A percentile compares a stretch with the other conserved stretches of the same genome.
Conservation (phyloP, 768 basidiomycete genomes). For the Russula olivacea region DNA sequence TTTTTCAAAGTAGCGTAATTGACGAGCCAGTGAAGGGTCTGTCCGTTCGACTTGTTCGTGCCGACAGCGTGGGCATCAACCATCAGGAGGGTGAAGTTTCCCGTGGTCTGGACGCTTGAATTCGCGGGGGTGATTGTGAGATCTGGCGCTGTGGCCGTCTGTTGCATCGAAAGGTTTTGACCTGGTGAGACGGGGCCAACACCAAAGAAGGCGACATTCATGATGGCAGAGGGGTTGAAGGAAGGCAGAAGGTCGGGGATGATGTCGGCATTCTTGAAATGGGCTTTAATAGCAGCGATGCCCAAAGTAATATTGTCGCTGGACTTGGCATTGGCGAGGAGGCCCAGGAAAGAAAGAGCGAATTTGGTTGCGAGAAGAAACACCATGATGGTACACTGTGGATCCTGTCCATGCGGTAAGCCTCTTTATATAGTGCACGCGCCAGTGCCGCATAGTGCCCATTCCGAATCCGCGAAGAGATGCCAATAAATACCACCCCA, state of each 20-base stretch:
- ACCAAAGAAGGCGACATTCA: slow-evolving; percentile 47
- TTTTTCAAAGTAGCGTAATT: slow-evolving; percentile 52
- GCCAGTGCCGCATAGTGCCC: too few species aligned
- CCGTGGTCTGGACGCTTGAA: slow-evolving; percentile 40
- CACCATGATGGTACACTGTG: too few species aligned
- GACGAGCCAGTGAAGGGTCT: slow-evolving; percentile 77
- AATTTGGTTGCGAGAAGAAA: too few species aligned
- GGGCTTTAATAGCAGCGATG: slow-evolving; percentile 58
- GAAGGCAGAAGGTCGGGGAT: slow-evolving; percentile 54
- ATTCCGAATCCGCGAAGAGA: too few species aligned
- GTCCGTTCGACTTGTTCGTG: slow-evolving; percentile 48
- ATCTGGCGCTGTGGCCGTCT: slow-evolving; percentile 48
- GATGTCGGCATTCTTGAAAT: slow-evolving; percentile 57
- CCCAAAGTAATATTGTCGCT: slow-evolving; percentile 36
- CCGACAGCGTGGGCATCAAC: slow-evolving; percentile 68
- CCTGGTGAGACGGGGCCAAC: slow-evolving; percentile 51
- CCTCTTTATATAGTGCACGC: too few species aligned
- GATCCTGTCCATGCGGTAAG: too few species aligned
- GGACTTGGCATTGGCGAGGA: slow-evolving; percentile 39
- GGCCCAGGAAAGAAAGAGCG: too few species aligned
- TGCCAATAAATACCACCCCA: too few species aligned
- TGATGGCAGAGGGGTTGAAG: slow-evolving; percentile 54
- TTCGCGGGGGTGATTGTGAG: slow-evolving; percentile 49
- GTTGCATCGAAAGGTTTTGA: slow-evolving; percentile 48
- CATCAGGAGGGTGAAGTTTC: slow-evolving; percentile 65